phyloP scores from a whole-genome alignment of 371 early-diverging fungal genomes.

The Lichtheimia corymbifera region DNA sequence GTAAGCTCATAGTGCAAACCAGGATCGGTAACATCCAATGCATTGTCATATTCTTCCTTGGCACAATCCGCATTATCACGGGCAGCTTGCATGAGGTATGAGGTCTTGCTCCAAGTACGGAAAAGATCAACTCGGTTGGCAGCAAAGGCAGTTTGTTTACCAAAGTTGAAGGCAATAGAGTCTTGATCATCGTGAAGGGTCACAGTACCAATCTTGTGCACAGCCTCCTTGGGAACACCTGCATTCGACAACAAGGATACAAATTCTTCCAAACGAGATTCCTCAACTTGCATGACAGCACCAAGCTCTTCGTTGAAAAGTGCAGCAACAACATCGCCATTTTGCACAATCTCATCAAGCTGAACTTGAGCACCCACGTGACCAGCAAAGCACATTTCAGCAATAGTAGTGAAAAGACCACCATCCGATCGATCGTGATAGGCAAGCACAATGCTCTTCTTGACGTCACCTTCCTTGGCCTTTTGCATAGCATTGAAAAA shows the following conservation, averaged over 20 bases:
- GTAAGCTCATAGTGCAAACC: constrained; percentile 79
- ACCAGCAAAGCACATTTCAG: constrained; percentile 96
- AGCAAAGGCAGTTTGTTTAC: constrained; percentile 38
- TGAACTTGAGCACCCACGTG: constrained; percentile 79
- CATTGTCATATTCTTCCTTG: constrained; percentile 75
- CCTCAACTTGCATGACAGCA: constrained; percentile 86
- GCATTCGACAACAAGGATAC: constrained; percentile 46
- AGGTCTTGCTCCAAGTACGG: constrained; percentile 88
- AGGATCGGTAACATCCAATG: constrained; percentile 71
- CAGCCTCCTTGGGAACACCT: constrained; percentile 55
- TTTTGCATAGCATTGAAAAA: constrained; percentile 82
- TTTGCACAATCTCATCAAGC: constrained; percentile 47
- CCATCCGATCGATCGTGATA: constrained; percentile 98
- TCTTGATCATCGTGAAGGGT: constrained; percentile 48
- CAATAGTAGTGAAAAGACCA: constrained; percentile 86
- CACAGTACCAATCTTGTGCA: constrained; percentile 70
- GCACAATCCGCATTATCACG: constrained; percentile 92
- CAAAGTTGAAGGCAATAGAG: constrained; percentile 42
- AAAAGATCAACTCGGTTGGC: constrained; percentile 70
- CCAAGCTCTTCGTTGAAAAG: constrained; percentile 97
- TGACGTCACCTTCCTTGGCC: constrained; percentile 35
- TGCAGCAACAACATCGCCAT: constrained; percentile 60
- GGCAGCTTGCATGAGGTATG: constrained; percentile 84
- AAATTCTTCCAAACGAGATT: constrained; percentile 59
- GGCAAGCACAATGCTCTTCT: constrained; percentile 70